These are phyloP conservation scores for Boletus pseudopeckii DNA, from an alignment of 768 basidiomycete genomes.

Conservation along the genomic window DNA sequence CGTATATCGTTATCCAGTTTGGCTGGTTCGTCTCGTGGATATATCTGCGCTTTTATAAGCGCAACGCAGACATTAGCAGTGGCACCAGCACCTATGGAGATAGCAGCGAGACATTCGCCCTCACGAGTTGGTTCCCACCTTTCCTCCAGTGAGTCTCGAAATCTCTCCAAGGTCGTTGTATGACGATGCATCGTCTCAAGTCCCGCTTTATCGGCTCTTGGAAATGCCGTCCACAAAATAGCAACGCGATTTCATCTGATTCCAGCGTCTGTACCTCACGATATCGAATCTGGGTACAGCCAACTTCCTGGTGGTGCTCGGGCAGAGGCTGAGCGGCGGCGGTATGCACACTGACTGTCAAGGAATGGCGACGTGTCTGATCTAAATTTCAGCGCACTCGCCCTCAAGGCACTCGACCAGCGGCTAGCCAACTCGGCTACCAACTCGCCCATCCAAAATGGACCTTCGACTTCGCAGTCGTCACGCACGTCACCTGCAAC, in stretches of 20 bases:
- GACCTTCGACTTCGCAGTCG: constrained; percentile 27
- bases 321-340: constrained; percentile 93
- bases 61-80: constrained; percentile 62
- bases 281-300: constrained; percentile 73
- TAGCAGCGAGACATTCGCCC: constrained; percentile 92
- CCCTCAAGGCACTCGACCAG: constrained; percentile 94
- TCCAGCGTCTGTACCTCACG: constrained; percentile 50
- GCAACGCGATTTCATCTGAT: constrained; percentile 74
- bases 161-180: not conserved
- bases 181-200: constrained; percentile 38
- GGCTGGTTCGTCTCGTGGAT: constrained; percentile 98
- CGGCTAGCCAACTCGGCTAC: constrained; percentile 64
- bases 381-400: constrained; percentile 70
- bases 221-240: constrained; percentile 63
- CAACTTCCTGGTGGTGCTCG: constrained; percentile 84
- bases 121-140: constrained; percentile 96
- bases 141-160: constrained; percentile 73
- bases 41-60: constrained; percentile 97
- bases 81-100: constrained; percentile 82
- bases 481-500: constrained; percentile 27
- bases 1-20: constrained; percentile 93
- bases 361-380: constrained; percentile 3
- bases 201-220: constrained; percentile 63
- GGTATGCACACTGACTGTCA: constrained; percentile 46
- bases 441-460: constrained; percentile 30